A percentile compares a stretch with the other conserved stretches of the same genome.
Conservation (phyloP, 306 rosid species). For the Quercus dentata region DNA sequence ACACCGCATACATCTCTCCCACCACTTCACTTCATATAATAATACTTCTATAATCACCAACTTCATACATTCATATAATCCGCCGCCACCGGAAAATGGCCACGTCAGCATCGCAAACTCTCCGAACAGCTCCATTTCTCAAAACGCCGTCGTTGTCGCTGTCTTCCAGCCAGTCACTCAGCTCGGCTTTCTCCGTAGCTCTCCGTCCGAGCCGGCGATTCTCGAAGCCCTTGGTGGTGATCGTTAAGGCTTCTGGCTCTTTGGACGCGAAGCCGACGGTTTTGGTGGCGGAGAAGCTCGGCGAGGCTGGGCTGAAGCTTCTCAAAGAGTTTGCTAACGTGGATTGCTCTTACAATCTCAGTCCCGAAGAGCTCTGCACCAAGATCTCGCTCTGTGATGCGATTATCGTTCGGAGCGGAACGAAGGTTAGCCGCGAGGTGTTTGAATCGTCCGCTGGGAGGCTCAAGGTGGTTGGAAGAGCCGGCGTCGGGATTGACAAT, state of each 20-base stretch:
- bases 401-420: conserved; percentile 88
- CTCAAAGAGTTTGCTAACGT: conserved; percentile 85
- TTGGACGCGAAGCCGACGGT: conserved; percentile 86
- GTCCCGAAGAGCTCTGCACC: conserved; percentile 85
- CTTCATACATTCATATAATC: neutral
- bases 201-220: conserved; percentile 18
- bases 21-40: no score
- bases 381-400: conserved; percentile 99
- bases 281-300: conserved; percentile 93
- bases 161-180: conserved; percentile 52
- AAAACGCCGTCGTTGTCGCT: conserved; percentile 43
- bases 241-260: conserved; percentile 41
- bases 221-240: conserved; percentile 29
- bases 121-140: conserved; percentile 27
- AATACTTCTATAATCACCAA: neutral
- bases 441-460: conserved; percentile 90
- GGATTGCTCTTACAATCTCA: conserved; percentile 80
- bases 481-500: conserved; percentile 97
- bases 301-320: conserved; percentile 67
- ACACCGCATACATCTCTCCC: neutral
- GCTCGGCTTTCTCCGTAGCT: conserved; percentile 53
- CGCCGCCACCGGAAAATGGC: conserved; percentile 34
- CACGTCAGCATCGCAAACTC: conserved; percentile 42
- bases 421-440: conserved; percentile 88
- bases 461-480: conserved; percentile 93